A percentile compares a stretch with the other conserved stretches of the same genome.
Conservation (phyloP, 225 moss, liverwort and hornwort genomes). For the Thuidium tamariscinum region DNA sequence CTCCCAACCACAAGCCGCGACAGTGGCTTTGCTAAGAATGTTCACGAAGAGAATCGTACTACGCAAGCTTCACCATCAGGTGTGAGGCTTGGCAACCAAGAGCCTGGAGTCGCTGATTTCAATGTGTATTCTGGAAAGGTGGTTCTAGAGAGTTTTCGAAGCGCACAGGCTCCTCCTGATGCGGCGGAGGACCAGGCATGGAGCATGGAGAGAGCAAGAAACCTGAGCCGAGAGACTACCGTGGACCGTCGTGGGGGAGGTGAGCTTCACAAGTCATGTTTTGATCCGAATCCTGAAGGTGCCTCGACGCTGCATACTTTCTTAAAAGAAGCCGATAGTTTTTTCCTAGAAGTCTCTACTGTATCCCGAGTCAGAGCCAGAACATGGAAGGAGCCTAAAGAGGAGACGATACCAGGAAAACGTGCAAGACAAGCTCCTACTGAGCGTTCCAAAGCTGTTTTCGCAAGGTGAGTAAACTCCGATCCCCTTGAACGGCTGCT, state of each 20-base stretch:
- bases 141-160: neutral
- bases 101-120: neutral
- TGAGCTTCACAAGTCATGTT: too few species aligned
- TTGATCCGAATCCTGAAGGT: too few species aligned
- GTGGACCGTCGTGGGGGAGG: too few species aligned
- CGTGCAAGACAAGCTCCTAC: neutral
- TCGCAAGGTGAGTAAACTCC: neutral
- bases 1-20: neutral
- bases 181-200: neutral
- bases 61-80: too few species aligned
- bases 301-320: accelerated
- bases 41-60: neutral
- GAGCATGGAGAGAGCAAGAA: neutral
- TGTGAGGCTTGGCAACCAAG: too few species aligned
- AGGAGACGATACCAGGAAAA: neutral
- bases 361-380: too few species aligned
- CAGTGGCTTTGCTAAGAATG: neutral
- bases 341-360: accelerated
- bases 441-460: neutral
- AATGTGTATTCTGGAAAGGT: too few species aligned
- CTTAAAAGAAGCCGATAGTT: accelerated
- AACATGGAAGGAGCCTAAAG: neutral
- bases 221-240: neutral
- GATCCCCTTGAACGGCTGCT: neutral
- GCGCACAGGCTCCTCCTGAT: neutral